phyloP scores from a whole-genome alignment of 1,139 yeast species.

The Diutina neorugosa region DNA sequence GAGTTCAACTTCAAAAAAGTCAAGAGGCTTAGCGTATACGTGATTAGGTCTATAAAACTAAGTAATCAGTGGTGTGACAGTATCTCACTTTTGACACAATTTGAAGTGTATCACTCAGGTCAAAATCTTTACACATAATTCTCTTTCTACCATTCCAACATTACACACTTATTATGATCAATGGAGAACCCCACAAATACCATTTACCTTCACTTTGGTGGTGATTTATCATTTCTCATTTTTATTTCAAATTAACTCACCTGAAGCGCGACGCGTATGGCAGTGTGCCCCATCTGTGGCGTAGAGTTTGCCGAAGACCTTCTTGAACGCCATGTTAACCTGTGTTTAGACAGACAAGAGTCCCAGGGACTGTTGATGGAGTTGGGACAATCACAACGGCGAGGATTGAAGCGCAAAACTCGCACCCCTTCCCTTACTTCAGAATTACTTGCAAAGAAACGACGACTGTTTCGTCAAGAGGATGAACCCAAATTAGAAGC shows the following conservation, averaged over 20 bases:
- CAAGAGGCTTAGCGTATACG: not conserved
- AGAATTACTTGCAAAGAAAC: not conserved
- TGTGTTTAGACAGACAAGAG: constrained; percentile 1
- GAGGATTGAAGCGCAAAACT: not conserved
- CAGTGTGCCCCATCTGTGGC: not conserved
- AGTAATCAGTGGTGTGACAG: too few species aligned
- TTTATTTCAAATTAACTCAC: not conserved
- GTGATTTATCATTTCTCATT: not conserved
- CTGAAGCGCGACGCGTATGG: not conserved
- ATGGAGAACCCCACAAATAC: not conserved
- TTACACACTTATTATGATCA: not conserved
- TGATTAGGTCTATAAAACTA: not conserved
- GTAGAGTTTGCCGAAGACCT: not conserved
- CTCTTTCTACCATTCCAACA: not conserved
- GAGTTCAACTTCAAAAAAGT: too few species aligned
- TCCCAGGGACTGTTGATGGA: not conserved
- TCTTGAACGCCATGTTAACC: constrained; percentile 3
- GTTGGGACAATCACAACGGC: not conserved
- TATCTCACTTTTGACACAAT: too few species aligned
- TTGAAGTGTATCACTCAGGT: too few species aligned
- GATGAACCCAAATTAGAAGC: not conserved
- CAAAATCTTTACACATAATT: too few species aligned
- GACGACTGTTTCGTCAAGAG: not conserved
- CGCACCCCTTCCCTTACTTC: not conserved
- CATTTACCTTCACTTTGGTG: not conserved